These are phyloP conservation scores for Waitea zeae DNA, from an alignment of 1,284 basidiomycete species.

Conservation along the genomic window DNA sequence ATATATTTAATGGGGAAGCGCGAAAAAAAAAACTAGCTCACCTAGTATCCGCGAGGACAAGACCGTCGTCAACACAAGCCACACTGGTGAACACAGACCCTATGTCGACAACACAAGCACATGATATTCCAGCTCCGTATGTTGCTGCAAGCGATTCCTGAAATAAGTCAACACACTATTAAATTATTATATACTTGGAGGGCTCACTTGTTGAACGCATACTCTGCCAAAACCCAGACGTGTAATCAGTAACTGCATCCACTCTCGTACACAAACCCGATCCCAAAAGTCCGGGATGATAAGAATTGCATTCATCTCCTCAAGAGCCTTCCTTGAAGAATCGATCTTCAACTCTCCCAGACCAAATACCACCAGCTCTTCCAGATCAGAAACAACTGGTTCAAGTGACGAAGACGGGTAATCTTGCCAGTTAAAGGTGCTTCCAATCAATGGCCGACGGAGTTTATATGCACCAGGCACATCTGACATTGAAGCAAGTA, in stretches of 20 bases:
- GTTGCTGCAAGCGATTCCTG: slow-evolving; percentile 88
- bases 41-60: slow-evolving; percentile 83
- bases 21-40: slow-evolving; percentile 14
- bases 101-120: slow-evolving; percentile 91
- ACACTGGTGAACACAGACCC: slow-evolving; percentile 78
- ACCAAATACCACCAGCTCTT: slow-evolving; percentile 45
- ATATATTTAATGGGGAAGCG: slow-evolving; percentile 2
- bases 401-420: slow-evolving; percentile 47
- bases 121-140: slow-evolving; percentile 89
- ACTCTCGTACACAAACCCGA: slow-evolving; percentile 64
- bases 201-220: slow-evolving; percentile 71
- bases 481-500: too few species aligned
- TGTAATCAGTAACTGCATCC: slow-evolving; percentile 61
- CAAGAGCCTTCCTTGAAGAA: slow-evolving; percentile 39
- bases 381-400: slow-evolving; percentile 62
- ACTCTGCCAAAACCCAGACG: slow-evolving; percentile 86
- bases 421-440: slow-evolving; percentile 65
- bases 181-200: not conserved
- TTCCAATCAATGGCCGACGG: slow-evolving; percentile 63
- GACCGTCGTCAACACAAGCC: slow-evolving; percentile 90
- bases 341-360: slow-evolving; percentile 40
- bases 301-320: slow-evolving; percentile 32
- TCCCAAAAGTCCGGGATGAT: slow-evolving; percentile 92
- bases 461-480: slow-evolving; percentile 58
- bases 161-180: slow-evolving; percentile 1